These are phyloP conservation scores for Waltergamsia citrina DNA, from an alignment of 2,329 filamentous ascomycete species.

Conservation along the genomic window DNA sequence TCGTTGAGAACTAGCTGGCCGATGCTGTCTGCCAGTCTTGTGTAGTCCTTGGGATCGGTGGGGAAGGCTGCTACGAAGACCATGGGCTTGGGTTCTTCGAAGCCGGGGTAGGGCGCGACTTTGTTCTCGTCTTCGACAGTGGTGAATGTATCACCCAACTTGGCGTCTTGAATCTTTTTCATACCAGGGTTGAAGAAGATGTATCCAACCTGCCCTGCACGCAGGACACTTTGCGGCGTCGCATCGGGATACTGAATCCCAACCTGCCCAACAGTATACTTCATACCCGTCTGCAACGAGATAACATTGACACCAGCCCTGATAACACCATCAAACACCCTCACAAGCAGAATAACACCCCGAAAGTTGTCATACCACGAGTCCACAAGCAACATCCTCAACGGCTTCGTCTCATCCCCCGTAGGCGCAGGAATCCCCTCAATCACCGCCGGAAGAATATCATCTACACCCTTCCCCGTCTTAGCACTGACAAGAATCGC, in stretches of 20 bases:
- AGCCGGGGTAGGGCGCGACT: constrained; percentile 79
- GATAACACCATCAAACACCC: constrained; percentile 82
- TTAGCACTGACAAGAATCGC: constrained; percentile 77
- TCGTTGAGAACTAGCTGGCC: constrained; percentile 91
- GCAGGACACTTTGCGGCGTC: constrained; percentile 68
- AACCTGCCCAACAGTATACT: constrained; percentile 91
- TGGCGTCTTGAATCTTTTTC: constrained; percentile 92
- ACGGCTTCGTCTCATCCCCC: constrained; percentile 62
- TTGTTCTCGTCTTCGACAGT: constrained; percentile 64
- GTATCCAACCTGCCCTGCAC: constrained; percentile 92
- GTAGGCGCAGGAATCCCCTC: constrained; percentile 73
- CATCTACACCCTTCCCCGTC: constrained; percentile 78
- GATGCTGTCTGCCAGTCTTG: constrained; percentile 85
- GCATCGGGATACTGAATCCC: constrained; percentile 92
- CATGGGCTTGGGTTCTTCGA: constrained; percentile 97
- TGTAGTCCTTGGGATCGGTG: constrained; percentile 80
- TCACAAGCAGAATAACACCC: constrained; percentile 82
- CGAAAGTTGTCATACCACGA: constrained; percentile 98
- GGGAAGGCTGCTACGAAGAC: constrained; percentile 97
- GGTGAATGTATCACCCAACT: constrained; percentile 93
- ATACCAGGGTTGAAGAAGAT: constrained; percentile 97
- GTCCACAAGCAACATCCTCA: constrained; percentile 84
- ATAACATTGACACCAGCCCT: constrained; percentile 76
- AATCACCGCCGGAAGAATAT: constrained; percentile 77
- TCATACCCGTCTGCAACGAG: constrained; percentile 79